Base-by-base conservation (phyloP, 2,329 filamentous ascomycete genomes). In the Fusarium odoratissimum region DNA sequence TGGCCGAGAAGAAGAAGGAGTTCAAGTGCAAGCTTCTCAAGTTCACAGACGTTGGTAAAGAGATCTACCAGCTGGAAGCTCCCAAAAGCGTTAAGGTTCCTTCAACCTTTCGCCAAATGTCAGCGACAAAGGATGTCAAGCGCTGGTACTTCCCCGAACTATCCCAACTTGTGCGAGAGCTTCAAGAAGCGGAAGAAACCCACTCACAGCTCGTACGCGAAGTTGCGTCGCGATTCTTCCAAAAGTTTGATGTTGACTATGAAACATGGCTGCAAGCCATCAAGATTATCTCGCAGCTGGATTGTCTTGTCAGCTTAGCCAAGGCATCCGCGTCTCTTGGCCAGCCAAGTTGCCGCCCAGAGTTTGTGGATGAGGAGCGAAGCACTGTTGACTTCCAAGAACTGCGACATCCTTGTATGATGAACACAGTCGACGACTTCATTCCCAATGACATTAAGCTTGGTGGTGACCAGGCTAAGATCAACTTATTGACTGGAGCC, bases 401-500 rank as follows among this genome's bases (percentile, higher is more conserved):
- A 78, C 89, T 99, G 61, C 92, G 96, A 38, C 96, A 99, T 79
- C 96, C 96, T 6, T 99, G 96, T 84, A 97, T 99, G 89, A 87
- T 95, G 69, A 93, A 93, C 69, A 93, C 92, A 6, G 93, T 97
- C 5, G 91, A 92, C 59, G 95, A 98, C 81, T 99, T 99, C 78
- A 99, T 99, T 69, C 96, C 96, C 8, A 99, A 99, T 77, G 93
- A 98, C 79, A 90, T 99, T 72, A 90, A 90, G 66, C 90, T 99
- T 6, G 96, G 96, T 67, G 96, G 96, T 10, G 86, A 91, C 14
- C 86, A 88, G 12, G 87, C 94, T 59, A 98, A 95, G 77, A 95
- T 99, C 76, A 95, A 93, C 76, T 86, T 99, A 35, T 88, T 99
- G 42, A 99, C 96, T 3, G 96, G 96, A 80, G 96, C 96, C 67